Conservation (phyloP, 2,329 filamentous ascomycete species). For the Thelonectria olida region DNA sequence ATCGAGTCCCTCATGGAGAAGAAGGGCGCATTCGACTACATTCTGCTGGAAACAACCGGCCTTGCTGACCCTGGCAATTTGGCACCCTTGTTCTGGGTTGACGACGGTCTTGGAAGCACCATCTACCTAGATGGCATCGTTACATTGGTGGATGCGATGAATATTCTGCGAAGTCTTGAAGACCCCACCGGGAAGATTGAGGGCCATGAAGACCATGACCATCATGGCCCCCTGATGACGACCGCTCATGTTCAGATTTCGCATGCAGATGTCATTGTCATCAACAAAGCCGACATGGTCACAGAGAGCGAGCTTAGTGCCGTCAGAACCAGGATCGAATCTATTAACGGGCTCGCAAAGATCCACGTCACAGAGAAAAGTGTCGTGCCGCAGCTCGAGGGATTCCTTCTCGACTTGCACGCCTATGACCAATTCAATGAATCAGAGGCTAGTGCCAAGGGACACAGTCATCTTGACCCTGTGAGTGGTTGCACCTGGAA, state of each 20-base stretch:
- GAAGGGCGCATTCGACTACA: slow-evolving; percentile 95
- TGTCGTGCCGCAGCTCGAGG: slow-evolving; percentile 82
- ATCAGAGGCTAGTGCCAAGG: slow-evolving; percentile 76
- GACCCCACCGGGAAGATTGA: slow-evolving; percentile 68
- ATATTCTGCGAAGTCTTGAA: slow-evolving; percentile 84
- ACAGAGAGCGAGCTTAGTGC: slow-evolving; percentile 71
- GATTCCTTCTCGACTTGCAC: slow-evolving; percentile 87
- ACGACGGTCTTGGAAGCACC: slow-evolving; percentile 91
- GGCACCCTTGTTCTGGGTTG: slow-evolving; percentile 96
- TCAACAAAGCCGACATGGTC: slow-evolving; percentile 94
- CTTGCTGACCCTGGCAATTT: slow-evolving; percentile 96
- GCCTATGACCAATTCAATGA: slow-evolving; percentile 87
- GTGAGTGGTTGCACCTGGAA: slow-evolving; percentile 56
- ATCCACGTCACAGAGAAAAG: slow-evolving; percentile 85
- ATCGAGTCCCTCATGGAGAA: slow-evolving; percentile 97
- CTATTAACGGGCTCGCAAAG: slow-evolving; percentile 90
- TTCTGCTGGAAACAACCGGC: slow-evolving; percentile 94
- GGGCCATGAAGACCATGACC: slow-evolving; percentile 60
- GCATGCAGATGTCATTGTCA: slow-evolving; percentile 91
- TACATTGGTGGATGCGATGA: slow-evolving; percentile 94
- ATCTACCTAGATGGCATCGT: slow-evolving; percentile 98
- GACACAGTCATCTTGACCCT: slow-evolving; percentile 90
- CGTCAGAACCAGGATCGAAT: slow-evolving; percentile 76
- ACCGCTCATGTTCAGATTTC: slow-evolving; percentile 97
- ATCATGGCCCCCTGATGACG: slow-evolving; percentile 77